Evolutionary conservation across 257 asterid genomes (phyloP).

Genomic region (Haberlea rhodopensis): DNA sequence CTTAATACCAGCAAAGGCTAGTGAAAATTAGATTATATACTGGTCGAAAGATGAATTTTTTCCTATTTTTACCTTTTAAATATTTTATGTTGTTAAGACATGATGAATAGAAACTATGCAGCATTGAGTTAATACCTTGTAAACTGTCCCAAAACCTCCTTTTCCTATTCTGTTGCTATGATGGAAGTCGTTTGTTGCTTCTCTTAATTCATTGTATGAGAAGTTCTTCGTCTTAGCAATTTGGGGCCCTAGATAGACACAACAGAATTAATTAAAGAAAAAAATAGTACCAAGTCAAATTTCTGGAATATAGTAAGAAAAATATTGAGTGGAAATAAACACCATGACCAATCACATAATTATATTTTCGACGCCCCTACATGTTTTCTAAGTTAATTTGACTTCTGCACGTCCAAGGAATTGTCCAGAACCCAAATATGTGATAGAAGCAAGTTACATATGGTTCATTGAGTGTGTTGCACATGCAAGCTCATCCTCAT

Average conservation of each 20-base stretch:
- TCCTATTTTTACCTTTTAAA: background rate
- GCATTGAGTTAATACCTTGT: constrained; percentile 59
- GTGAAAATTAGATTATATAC: constrained; percentile 11
- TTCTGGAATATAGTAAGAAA: constrained; percentile 1
- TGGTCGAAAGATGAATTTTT: constrained; percentile 1
- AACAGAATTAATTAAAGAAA: constrained; percentile 18
- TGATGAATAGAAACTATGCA: constrained; percentile 1
- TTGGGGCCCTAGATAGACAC: constrained; percentile 42
- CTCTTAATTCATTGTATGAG: constrained; percentile 56
- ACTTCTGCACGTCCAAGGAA: background rate
- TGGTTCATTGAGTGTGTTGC: constrained; percentile 14
- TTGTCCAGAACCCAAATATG: constrained; percentile 12
- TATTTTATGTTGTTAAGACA: background rate
- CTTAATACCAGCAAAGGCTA: constrained; percentile 8
- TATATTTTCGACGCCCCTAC: constrained; percentile 5
- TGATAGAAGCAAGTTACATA: background rate
- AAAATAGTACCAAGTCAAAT: constrained; percentile 18
- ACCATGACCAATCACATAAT: constrained; percentile 8
- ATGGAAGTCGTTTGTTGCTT: constrained; percentile 68
- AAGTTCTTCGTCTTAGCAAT: constrained; percentile 48
- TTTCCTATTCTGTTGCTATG: constrained; percentile 68
- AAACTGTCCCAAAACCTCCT: constrained; percentile 93
- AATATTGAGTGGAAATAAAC: constrained; percentile 1
- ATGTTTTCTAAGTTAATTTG: background rate
- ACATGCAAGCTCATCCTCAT: constrained; percentile 20